Conservation (phyloP, 2,329 filamentous ascomycete species). For the Chaetomium globosum region DNA sequence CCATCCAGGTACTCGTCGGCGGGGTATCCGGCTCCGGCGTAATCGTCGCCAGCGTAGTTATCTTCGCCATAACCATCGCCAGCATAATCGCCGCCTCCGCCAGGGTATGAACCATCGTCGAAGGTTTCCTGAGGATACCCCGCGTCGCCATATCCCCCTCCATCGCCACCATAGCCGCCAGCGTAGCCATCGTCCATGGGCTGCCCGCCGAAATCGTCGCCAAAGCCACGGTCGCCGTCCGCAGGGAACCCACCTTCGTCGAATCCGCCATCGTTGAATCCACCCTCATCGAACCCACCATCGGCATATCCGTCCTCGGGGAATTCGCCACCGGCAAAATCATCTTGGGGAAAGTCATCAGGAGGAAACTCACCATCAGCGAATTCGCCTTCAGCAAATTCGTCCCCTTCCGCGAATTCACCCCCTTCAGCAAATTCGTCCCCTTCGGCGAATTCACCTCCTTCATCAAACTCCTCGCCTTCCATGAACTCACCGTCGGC, state of each 20-base stretch:
- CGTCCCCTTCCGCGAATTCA: neutral
- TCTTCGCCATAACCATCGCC: neutral
- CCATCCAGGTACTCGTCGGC: neutral
- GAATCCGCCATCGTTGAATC: neutral
- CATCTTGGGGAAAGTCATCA: neutral
- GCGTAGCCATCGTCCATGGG: neutral
- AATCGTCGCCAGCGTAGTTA: neutral
- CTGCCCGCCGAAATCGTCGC: neutral
- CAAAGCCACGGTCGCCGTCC: conserved; percentile 11
- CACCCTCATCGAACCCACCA: conserved; percentile 2
- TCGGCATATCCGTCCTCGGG: conserved; percentile 6
- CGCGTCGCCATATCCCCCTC: neutral
- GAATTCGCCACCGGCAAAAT: conserved; percentile 12
- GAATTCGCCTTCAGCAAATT: conserved; percentile 9
- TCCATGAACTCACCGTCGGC: conserved; percentile 10
- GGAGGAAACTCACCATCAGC: conserved; percentile 15
- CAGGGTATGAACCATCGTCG: neutral
- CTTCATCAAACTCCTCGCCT: neutral
- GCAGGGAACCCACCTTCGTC: conserved; percentile 3
- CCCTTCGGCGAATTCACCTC: neutral
- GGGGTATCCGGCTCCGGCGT: neutral
- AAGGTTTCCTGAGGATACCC: neutral
- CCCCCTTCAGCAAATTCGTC: neutral
- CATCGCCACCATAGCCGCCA: neutral
- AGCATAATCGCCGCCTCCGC: neutral